A percentile compares a stretch with the other conserved stretches of the same genome.
Evolutionary conservation across 768 basidiomycete species (phyloP).

Genomic region (Mycena galopus): DNA sequence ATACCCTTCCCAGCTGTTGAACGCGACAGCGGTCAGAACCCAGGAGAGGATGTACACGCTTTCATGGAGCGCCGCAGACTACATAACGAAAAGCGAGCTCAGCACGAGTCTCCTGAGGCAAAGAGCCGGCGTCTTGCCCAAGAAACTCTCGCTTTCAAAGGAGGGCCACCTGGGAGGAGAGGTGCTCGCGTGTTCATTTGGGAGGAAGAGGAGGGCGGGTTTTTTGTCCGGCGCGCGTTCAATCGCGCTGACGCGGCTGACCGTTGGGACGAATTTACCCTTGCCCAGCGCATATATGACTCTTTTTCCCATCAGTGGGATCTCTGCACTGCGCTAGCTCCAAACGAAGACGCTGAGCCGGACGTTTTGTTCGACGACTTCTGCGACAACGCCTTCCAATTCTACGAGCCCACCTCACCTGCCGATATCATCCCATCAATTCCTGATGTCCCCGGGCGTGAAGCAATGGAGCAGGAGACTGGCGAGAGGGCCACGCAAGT

Average conservation of each 20-base stretch:
- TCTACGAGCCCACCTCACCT: constrained; percentile 1
- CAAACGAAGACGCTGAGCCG: background rate
- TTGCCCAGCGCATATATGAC: background rate
- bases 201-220: constrained; percentile 31
- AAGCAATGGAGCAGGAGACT: constrained; percentile 21
- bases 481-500: constrained; percentile 23
- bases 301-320: constrained; percentile 13
- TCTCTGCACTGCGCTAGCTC: constrained; percentile 7
- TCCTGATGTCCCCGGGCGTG: constrained; percentile 28
- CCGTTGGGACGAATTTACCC: constrained; percentile 9
- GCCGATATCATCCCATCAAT: constrained; percentile 17
- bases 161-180: constrained; percentile 25
- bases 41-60: constrained; percentile 27
- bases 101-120: constrained; percentile 17
- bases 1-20: constrained; percentile 25
- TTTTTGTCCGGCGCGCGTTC: constrained; percentile 7
- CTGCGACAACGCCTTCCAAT: constrained; percentile 15
- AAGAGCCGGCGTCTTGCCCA: constrained; percentile 12
- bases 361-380: constrained; percentile 4
- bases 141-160: constrained; percentile 18
- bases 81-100: constrained; percentile 23
- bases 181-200: constrained; percentile 31
- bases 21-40: constrained; percentile 29
- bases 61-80: constrained; percentile 30
- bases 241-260: background rate